These are phyloP conservation scores for Clarireedia sp. DNA, from an alignment of 2,329 filamentous ascomycete genomes.

Conservation along the genomic window DNA sequence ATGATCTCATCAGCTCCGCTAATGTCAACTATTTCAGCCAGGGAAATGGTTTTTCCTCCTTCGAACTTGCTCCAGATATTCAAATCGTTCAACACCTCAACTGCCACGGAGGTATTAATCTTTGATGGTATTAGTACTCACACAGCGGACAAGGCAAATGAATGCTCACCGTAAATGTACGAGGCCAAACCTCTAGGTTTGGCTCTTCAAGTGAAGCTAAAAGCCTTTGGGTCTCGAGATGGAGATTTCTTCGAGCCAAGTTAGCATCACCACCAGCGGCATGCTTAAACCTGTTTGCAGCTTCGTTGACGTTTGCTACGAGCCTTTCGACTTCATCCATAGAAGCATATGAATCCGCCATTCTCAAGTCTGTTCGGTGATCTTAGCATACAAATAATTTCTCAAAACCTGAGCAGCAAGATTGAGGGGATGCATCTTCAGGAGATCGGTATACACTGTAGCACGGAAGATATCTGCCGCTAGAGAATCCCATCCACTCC, in stretches of 20 bases:
- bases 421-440: too few species aligned
- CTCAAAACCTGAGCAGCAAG: neutral
- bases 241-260: conserved; percentile 17
- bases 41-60: conserved; percentile 15
- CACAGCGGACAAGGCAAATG: neutral
- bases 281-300: neutral
- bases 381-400: neutral
- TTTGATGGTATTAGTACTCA: conserved; percentile 1
- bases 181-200: conserved; percentile 21
- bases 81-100: conserved; percentile 18
- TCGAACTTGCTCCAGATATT: conserved; percentile 18
- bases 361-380: neutral
- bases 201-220: conserved; percentile 20
- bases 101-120: conserved; percentile 19
- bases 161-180: conserved; percentile 17
- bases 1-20: conserved; percentile 20
- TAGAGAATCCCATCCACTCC: too few species aligned
- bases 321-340: neutral
- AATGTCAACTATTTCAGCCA: conserved; percentile 15
- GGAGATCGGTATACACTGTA: too few species aligned
- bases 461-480: too few species aligned
- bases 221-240: conserved; percentile 18
- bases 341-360: neutral
- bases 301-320: neutral
- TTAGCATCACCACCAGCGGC: neutral